Evolutionary conservation across 169 alveolate genomes (phyloP).

Genomic region (Plasmodium vivax): DNA sequence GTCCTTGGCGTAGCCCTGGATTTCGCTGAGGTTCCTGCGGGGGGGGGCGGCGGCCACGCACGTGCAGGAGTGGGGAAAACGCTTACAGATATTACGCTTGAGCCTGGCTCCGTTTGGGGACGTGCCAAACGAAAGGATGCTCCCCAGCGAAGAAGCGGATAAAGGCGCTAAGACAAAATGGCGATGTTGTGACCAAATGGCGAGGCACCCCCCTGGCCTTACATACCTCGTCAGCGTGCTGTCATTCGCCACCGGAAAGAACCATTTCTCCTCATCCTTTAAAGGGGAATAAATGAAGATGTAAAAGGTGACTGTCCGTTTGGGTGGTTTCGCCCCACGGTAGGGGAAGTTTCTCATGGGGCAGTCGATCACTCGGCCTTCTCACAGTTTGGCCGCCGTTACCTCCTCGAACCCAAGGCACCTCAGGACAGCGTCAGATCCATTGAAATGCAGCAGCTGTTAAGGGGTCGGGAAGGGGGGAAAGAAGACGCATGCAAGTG

Average conservation of each 20-base stretch:
- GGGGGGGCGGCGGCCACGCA: not conserved
- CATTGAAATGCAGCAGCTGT: constrained; percentile 34
- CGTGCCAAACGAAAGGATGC: not conserved
- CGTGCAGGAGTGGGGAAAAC: no score
- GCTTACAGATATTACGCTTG: not conserved
- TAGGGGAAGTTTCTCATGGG: not conserved
- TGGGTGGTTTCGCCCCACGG: not conserved
- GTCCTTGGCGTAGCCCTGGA: constrained; percentile 14
- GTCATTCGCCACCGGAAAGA: constrained; percentile 56
- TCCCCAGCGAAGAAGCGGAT: not conserved
- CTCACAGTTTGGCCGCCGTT: not conserved
- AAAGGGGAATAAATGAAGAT: not conserved
- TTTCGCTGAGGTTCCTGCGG: constrained; percentile 28
- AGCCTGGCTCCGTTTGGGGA: not conserved
- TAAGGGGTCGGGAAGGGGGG: not conserved
- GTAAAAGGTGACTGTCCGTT: not conserved
- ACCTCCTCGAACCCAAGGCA: constrained; percentile 64
- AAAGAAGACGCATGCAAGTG: not conserved
- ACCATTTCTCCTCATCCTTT: constrained; percentile 59
- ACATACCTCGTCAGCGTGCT: constrained; percentile 18
- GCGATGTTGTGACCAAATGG: not conserved
- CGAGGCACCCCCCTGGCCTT: not conserved
- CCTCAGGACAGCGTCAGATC: constrained; percentile 31
- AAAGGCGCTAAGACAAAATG: no score
- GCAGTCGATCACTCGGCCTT: not conserved